phyloP scores from a whole-genome alignment of 73 alveolate species.

The Diophrys appendiculata region DNA sequence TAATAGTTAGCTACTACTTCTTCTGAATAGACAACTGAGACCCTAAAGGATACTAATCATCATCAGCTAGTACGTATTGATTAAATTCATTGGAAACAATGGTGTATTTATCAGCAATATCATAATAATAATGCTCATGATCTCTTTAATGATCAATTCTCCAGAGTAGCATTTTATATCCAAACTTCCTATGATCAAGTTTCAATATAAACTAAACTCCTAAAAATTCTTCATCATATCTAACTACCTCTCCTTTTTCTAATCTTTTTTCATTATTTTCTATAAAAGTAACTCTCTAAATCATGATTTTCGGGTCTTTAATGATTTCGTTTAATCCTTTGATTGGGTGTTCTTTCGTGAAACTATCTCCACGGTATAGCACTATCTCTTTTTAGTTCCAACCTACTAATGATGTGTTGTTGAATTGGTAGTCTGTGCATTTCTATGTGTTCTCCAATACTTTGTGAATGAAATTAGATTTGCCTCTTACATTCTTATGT shows the following conservation, averaged over 20 bases:
- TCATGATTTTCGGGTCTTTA: not conserved
- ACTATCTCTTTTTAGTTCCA: not conserved
- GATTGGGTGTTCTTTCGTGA: not conserved
- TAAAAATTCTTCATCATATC: not conserved
- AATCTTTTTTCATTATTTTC: no score
- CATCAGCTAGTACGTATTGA: not conserved
- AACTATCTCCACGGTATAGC: not conserved
- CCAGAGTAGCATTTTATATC: not conserved
- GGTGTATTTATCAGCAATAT: not conserved
- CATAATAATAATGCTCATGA: constrained; percentile 1
- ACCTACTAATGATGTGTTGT: not conserved
- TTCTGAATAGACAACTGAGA: not conserved
- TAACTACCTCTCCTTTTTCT: not conserved
- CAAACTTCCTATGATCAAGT: not conserved
- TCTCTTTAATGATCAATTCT: not conserved
- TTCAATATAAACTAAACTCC: not conserved
- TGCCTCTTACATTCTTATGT: not conserved
- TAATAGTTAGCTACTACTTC: not conserved
- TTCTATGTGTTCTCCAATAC: not conserved
- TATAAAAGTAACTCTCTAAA: no score
- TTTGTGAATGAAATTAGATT: not conserved
- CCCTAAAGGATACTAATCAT: not conserved
- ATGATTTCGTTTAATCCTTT: not conserved
- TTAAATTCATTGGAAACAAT: not conserved
- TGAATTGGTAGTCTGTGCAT: not conserved